Conservation (phyloP, 108 stramenopile species). For the Skeletonema marinoi region DNA sequence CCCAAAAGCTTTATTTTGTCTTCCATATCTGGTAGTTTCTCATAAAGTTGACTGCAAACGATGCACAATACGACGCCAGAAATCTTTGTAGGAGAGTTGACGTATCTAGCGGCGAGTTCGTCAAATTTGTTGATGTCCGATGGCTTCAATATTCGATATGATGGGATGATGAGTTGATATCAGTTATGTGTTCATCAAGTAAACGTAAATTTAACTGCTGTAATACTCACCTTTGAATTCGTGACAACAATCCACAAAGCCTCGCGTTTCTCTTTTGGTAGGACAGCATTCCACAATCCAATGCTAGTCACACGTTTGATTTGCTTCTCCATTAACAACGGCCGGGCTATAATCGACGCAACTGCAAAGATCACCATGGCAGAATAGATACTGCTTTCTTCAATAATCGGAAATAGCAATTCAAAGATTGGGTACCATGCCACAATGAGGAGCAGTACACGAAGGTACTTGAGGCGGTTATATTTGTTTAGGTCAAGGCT, state of each 20-base stretch:
- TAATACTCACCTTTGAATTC: not conserved
- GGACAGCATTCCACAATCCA: conserved; percentile 31
- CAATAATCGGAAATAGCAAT: conserved; percentile 22
- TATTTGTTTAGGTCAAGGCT: conserved; percentile 36
- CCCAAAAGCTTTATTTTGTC: conserved; percentile 33
- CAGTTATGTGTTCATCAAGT: too few species aligned
- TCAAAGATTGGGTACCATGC: conserved; percentile 40
- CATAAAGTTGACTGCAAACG: conserved; percentile 21
- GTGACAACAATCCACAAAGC: conserved; percentile 40
- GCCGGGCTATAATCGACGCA: conserved; percentile 14
- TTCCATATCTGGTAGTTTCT: conserved; percentile 16
- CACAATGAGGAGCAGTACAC: conserved; percentile 30
- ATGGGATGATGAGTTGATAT: not conserved
- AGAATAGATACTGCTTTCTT: conserved; percentile 10
- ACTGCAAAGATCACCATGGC: conserved; percentile 11
- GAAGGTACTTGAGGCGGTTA: conserved; percentile 16
- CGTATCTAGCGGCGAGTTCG: conserved; percentile 26
- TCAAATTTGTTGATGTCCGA: conserved; percentile 45
- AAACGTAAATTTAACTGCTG: not conserved
- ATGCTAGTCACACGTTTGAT: conserved; percentile 35
- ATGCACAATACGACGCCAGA: conserved; percentile 1
- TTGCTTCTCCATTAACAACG: conserved; percentile 34
- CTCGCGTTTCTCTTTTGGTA: conserved; percentile 39
- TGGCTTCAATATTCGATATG: conserved; percentile 5
- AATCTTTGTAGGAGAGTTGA: conserved; percentile 23